Evolutionary conservation across 441 rosid species (phyloP).

Genomic region (Isatis lusitanica): DNA sequence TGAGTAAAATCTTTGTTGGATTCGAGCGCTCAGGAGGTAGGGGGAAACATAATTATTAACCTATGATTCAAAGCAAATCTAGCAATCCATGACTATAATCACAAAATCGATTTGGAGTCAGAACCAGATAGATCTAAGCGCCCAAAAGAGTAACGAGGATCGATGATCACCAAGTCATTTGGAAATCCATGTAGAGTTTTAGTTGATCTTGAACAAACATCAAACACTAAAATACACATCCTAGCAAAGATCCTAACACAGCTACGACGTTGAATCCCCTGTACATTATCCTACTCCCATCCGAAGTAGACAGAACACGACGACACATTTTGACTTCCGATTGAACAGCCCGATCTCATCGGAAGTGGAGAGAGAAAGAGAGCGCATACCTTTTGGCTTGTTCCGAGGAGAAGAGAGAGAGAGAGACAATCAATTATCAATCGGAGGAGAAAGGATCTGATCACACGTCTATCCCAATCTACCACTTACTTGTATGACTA

Average conservation of each 20-base stretch:
- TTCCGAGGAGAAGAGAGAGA: neutral
- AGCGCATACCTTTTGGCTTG: constrained; percentile 24
- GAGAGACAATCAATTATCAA: neutral
- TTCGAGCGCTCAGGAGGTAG: neutral
- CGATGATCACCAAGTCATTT: neutral
- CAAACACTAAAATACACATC: neutral
- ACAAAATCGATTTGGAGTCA: neutral
- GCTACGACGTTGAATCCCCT: neutral
- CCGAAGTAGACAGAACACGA: neutral
- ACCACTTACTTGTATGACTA: neutral
- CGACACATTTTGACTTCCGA: constrained; percentile 18
- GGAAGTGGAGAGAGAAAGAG: neutral
- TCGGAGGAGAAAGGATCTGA: neutral
- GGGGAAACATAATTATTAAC: neutral
- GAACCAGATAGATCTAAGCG: constrained; percentile 15
- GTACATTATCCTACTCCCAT: neutral
- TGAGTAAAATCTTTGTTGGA: no score
- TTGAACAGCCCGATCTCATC: neutral
- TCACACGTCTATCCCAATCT: constrained; percentile 19
- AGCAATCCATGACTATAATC: neutral
- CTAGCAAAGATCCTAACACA: constrained; percentile 10
- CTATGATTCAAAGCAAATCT: neutral
- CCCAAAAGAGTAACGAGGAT: neutral
- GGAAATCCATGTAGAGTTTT: neutral
- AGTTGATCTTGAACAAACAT: neutral